Percentiles rank a stretch among this genome's conserved stretches.
Conservation (phyloP, 2,329 filamentous ascomycete species). For the Biscogniauxia marginata region DNA sequence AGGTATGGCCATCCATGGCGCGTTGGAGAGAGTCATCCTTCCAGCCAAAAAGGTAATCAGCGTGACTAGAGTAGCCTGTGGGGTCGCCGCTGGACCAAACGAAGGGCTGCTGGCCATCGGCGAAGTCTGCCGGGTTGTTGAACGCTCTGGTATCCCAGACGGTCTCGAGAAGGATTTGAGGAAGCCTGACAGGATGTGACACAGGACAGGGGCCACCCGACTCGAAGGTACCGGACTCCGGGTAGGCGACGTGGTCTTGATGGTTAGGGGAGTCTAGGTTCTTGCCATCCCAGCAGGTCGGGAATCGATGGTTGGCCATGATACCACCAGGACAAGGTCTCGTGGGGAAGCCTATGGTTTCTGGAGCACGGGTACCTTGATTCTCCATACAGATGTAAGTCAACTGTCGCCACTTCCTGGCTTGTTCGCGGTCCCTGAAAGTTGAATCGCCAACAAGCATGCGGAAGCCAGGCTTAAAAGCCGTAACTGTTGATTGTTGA, state of each 20-base stretch:
- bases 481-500: conserved; percentile 37
- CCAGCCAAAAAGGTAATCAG: conserved; percentile 44
- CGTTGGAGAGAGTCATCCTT: conserved; percentile 40
- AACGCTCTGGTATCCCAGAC: conserved; percentile 42
- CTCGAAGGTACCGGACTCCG: conserved; percentile 30
- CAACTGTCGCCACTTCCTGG: neutral
- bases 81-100: neutral
- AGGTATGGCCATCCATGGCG: conserved; percentile 41
- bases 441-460: conserved; percentile 44
- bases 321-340: conserved; percentile 48
- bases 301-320: conserved; percentile 53
- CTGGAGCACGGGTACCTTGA: conserved; percentile 28
- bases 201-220: conserved; percentile 47
- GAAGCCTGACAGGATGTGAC: conserved; percentile 51
- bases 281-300: conserved; percentile 54
- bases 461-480: conserved; percentile 45
- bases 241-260: conserved; percentile 51
- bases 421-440: neutral
- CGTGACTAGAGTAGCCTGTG: conserved; percentile 25
- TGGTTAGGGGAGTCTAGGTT: conserved; percentile 48
- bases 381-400: neutral
- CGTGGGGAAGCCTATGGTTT: conserved; percentile 49
- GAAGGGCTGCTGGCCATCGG: neutral
- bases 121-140: neutral
- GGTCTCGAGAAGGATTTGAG: conserved; percentile 61